phyloP scores from a whole-genome alignment of 164 flowering plant species.

The Stephania yunnanensis region DNA sequence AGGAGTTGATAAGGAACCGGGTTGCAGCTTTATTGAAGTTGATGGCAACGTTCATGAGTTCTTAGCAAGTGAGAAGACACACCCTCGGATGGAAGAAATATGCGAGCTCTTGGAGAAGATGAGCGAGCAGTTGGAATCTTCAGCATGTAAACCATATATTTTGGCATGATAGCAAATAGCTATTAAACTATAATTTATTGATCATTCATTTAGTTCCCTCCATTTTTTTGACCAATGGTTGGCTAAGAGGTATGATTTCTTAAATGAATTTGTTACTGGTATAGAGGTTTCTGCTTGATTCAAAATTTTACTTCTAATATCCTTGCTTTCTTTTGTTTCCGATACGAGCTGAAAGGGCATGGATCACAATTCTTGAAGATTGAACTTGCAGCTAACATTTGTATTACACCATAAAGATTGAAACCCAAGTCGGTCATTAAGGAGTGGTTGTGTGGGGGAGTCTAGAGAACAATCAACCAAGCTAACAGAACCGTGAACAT shows the following conservation, averaged over 20 bases:
- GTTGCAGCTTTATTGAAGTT: conserved; percentile 59
- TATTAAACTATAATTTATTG: not conserved
- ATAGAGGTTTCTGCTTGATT: not conserved
- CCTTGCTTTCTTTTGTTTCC: not conserved
- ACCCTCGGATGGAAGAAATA: conserved; percentile 36
- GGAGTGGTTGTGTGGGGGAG: no score
- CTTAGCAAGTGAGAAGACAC: conserved; percentile 59
- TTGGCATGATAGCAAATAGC: not conserved
- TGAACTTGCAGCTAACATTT: not conserved
- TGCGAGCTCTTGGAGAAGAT: conserved; percentile 27
- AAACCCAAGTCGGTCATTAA: no score
- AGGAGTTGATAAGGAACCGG: conserved; percentile 53
- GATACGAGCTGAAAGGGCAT: not conserved
- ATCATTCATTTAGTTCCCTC: not conserved
- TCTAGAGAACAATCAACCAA: no score
- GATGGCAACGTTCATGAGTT: conserved; percentile 56
- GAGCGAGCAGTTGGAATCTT: conserved; percentile 24
- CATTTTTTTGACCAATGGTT: not conserved
- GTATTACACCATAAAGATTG: no score
- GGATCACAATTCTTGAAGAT: not conserved
- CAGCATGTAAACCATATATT: conserved; percentile 2
- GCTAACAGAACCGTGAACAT: no score
- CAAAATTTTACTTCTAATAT: not conserved
- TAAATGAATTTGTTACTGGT: not conserved
- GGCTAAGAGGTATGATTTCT: not conserved